Evolutionary conservation across 2,329 filamentous ascomycete genomes (phyloP).

Genomic region (Fusarium floridanum): DNA sequence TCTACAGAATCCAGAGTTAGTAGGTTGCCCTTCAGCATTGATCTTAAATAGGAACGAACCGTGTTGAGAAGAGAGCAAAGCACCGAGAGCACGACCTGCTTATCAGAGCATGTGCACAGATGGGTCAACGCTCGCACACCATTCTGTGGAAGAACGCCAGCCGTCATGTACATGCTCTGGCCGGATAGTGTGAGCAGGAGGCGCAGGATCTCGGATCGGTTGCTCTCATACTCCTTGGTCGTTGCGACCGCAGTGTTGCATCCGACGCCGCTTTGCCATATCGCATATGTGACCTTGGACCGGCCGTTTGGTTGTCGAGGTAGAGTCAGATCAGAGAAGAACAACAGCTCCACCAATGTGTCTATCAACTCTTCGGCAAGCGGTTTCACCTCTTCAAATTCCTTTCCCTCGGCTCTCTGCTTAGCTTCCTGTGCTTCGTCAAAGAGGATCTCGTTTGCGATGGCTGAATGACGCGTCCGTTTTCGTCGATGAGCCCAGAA

Average conservation of each 20-base stretch:
- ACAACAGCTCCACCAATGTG: slow-evolving; percentile 87
- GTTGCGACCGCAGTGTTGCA: slow-evolving; percentile 91
- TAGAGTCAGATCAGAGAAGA: slow-evolving; percentile 91
- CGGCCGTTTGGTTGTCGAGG: slow-evolving; percentile 78
- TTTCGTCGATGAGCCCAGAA: slow-evolving; percentile 87
- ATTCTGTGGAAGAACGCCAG: slow-evolving; percentile 81
- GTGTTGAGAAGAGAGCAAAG: slow-evolving; percentile 96
- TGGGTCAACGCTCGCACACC: slow-evolving; percentile 90
- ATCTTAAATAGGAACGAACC: slow-evolving; percentile 61
- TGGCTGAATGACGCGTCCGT: slow-evolving; percentile 74
- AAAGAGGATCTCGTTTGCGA: slow-evolving; percentile 84
- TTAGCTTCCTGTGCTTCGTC: slow-evolving; percentile 76
- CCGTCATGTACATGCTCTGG: slow-evolving; percentile 93
- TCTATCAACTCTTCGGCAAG: slow-evolving; percentile 94
- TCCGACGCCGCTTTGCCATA: slow-evolving; percentile 98
- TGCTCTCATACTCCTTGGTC: slow-evolving; percentile 92
- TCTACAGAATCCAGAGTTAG: slow-evolving; percentile 62
- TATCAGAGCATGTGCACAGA: slow-evolving; percentile 87
- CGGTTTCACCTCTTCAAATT: slow-evolving; percentile 86
- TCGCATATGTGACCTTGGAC: slow-evolving; percentile 88
- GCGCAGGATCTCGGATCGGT: slow-evolving; percentile 89
- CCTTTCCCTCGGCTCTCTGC: slow-evolving; percentile 63
- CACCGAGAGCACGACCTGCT: slow-evolving; percentile 89
- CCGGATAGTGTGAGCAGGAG: slow-evolving; percentile 88
- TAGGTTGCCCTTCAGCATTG: not conserved